Conservation (phyloP, 352 stramenopile species). For the Globisporangium nunn region DNA sequence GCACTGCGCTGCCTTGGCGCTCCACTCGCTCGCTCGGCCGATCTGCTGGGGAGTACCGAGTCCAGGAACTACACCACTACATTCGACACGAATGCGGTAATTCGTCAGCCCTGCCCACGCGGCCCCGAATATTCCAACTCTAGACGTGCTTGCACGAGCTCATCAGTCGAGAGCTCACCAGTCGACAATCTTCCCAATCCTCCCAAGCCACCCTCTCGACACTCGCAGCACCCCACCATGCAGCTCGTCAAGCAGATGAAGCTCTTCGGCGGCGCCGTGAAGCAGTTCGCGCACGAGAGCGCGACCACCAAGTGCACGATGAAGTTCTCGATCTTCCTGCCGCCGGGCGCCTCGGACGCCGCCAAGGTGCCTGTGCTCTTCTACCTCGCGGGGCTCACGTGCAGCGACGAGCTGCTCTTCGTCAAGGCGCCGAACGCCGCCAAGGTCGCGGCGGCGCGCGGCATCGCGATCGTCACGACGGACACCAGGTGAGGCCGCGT, state of each 20-base stretch:
- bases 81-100: no score
- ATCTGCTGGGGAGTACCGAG: no score
- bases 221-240: constrained; percentile 18
- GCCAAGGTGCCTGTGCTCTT: constrained; percentile 87
- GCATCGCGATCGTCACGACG: constrained; percentile 92
- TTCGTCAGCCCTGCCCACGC: no score
- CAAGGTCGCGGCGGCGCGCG: constrained; percentile 80
- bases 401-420: constrained; percentile 94
- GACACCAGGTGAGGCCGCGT: constrained; percentile 79
- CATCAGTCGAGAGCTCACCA: no score
- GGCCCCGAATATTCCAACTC: no score
- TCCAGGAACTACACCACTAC: no score
- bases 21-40: no score
- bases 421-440: constrained; percentile 92
- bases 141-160: no score
- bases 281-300: constrained; percentile 84
- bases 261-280: constrained; percentile 72
- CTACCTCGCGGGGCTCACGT: constrained; percentile 96
- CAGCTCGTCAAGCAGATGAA: constrained; percentile 72
- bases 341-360: constrained; percentile 45
- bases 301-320: constrained; percentile 79
- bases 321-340: constrained; percentile 90
- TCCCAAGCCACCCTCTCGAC: no score
- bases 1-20: no score
- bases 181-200: no score